Evolutionary conservation across 2,329 filamentous ascomycete genomes (phyloP).

Genomic region (Botrytis hyacinthi): DNA sequence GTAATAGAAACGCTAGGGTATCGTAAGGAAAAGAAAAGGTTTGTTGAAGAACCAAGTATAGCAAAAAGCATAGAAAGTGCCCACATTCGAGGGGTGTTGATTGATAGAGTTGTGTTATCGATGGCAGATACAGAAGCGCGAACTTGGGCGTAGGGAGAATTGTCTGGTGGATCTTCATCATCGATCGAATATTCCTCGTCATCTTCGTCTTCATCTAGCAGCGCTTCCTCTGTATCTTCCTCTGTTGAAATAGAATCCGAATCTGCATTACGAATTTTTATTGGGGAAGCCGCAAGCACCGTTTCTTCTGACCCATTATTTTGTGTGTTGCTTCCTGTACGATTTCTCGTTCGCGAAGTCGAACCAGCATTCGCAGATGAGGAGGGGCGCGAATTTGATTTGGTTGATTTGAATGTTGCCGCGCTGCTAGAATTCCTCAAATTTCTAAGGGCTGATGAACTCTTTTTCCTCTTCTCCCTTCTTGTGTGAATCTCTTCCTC

Average conservation of each 20-base stretch:
- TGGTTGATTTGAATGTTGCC: conserved; percentile 22
- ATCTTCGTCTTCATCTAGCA: conserved; percentile 36
- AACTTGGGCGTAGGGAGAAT: conserved; percentile 76
- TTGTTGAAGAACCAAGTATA: conserved; percentile 76
- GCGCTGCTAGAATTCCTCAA: conserved; percentile 34
- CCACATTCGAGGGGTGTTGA: conserved; percentile 89
- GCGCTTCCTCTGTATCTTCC: conserved; percentile 39
- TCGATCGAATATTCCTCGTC: conserved; percentile 41
- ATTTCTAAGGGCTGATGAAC: conserved; percentile 32
- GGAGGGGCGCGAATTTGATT: conserved; percentile 23
- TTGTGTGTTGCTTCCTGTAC: conserved; percentile 14
- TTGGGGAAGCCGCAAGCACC: conserved; percentile 31
- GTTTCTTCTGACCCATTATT: conserved; percentile 30
- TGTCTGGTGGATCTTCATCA: conserved; percentile 58
- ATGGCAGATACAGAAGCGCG: conserved; percentile 74
- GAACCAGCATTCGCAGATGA: conserved; percentile 17
- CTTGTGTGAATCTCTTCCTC: conserved; percentile 34
- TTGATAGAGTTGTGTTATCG: conserved; percentile 74
- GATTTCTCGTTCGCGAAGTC: conserved; percentile 2
- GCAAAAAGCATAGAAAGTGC: conserved; percentile 75
- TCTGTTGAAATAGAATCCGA: conserved; percentile 34
- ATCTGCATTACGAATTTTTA: conserved; percentile 23
- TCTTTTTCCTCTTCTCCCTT: conserved; percentile 29
- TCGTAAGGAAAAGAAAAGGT: conserved; percentile 84
- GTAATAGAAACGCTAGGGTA: conserved; percentile 90